A percentile compares a stretch with the other conserved stretches of the same genome.
Conservation (phyloP, 768 basidiomycete species). For the Hebeloma cylindrosporum region DNA sequence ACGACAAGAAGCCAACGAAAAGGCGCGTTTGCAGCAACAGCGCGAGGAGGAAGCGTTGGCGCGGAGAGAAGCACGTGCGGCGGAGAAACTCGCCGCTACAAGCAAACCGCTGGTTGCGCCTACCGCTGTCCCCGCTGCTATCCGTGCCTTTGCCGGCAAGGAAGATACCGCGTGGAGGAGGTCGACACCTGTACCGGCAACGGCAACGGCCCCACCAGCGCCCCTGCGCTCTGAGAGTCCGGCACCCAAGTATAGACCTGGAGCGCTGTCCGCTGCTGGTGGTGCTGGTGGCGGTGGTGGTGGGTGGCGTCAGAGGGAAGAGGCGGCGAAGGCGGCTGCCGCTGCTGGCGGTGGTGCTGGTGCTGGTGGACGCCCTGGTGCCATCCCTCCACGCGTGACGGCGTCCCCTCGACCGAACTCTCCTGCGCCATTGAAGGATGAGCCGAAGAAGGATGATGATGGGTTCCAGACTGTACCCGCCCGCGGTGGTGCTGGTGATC, state of each 20-base stretch:
- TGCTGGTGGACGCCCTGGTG: background rate
- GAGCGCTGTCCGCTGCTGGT: constrained; percentile 35
- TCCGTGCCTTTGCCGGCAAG: constrained; percentile 13
- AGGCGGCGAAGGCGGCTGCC: constrained; percentile 39
- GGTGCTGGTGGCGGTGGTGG: constrained; percentile 44
- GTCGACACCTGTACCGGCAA: constrained; percentile 5
- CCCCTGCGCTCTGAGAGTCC: constrained; percentile 55
- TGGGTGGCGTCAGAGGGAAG: constrained; percentile 62
- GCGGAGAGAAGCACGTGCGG: constrained; percentile 44
- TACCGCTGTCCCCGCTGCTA: constrained; percentile 22
- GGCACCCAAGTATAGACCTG: constrained; percentile 48
- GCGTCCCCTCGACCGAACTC: constrained; percentile 25
- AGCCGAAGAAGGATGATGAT: constrained; percentile 58
- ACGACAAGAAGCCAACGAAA: constrained; percentile 50
- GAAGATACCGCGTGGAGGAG: constrained; percentile 20
- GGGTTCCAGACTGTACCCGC: constrained; percentile 64
- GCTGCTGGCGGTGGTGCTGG: constrained; percentile 17
- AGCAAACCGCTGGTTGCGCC: constrained; percentile 29
- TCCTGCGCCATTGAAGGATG: constrained; percentile 36
- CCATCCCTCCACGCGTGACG: constrained; percentile 17
- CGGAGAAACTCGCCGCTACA: constrained; percentile 33
- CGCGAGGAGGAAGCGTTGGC: constrained; percentile 73
- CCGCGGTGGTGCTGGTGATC: constrained; percentile 3
- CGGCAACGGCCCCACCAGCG: constrained; percentile 13
- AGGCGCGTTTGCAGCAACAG: constrained; percentile 57